phyloP scores from a whole-genome alignment of 768 basidiomycete genomes.

The Sarcodon sp. region DNA sequence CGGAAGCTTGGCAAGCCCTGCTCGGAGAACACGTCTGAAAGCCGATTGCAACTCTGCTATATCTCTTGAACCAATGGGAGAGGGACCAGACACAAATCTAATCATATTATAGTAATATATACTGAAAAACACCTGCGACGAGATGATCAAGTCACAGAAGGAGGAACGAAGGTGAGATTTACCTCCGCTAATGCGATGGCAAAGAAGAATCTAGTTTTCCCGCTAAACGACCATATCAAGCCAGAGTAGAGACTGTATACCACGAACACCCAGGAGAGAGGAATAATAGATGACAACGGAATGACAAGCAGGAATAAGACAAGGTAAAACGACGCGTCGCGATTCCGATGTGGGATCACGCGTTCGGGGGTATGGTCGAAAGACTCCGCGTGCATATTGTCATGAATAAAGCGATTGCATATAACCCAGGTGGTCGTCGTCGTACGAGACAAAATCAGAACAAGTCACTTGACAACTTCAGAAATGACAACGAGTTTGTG shows the following conservation, averaged over 20 bases:
- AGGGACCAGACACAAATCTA: constrained; percentile 30
- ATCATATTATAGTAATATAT: constrained; percentile 46
- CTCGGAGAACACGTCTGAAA: constrained; percentile 49
- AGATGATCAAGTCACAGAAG: neutral
- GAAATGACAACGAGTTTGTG: too few species aligned
- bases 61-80: constrained; percentile 31
- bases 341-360: constrained; percentile 22
- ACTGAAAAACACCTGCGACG: constrained; percentile 53
- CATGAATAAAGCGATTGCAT: neutral
- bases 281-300: constrained; percentile 52
- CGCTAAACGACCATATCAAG: constrained; percentile 27
- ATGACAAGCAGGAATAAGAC: constrained; percentile 42
- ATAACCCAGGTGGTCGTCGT: too few species aligned
- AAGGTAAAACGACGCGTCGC: constrained; percentile 41
- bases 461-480: too few species aligned
- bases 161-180: constrained; percentile 6
- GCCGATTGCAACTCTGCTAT: constrained; percentile 43
- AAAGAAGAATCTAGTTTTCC: constrained; percentile 27
- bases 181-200: constrained; percentile 50
- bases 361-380: constrained; percentile 12
- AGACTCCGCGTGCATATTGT: constrained; percentile 5
- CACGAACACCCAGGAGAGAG: constrained; percentile 55
- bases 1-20: constrained; percentile 46
- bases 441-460: too few species aligned
- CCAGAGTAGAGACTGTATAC: constrained; percentile 31